Percentiles rank a stretch among this genome's conserved stretches.
phyloP scores from a whole-genome alignment of 2,329 filamentous ascomycete species.

The Colletotrichum simmondsii region DNA sequence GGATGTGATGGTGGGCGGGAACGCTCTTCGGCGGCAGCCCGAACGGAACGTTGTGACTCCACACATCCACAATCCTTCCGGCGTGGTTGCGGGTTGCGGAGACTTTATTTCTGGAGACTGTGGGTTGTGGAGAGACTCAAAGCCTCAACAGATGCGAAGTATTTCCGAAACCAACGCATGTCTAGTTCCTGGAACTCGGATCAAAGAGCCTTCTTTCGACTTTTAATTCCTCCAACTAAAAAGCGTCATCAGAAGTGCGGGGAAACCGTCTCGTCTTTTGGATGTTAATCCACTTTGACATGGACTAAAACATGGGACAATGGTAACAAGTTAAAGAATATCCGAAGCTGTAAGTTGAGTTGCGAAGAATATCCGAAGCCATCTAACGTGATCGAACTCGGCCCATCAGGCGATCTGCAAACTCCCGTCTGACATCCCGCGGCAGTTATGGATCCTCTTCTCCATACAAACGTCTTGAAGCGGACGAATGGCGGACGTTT shows the following conservation, averaged over 20 bases:
- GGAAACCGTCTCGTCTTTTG: neutral
- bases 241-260: neutral
- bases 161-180: conserved; percentile 10
- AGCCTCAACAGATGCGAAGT: conserved; percentile 20
- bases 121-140: conserved; percentile 12
- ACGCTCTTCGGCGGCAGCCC: neutral
- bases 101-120: conserved; percentile 9
- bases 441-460: neutral
- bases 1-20: neutral
- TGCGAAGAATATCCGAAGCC: conserved; percentile 26
- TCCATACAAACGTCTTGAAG: neutral
- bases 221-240: neutral
- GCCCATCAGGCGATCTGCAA: conserved; percentile 10
- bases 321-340: too few species aligned
- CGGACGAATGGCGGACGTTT: neutral
- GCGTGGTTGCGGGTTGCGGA: neutral
- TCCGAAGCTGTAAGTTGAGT: neutral
- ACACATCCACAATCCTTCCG: conserved; percentile 16
- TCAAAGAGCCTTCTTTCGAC: neutral
- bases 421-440: neutral
- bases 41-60: conserved; percentile 14
- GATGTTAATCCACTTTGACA: too few species aligned
- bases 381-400: neutral
- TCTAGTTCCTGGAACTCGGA: neutral
- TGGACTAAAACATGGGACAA: too few species aligned